A percentile compares a stretch with the other conserved stretches of the same genome.
Evolutionary conservation across 306 rosid genomes (phyloP).

Genomic region (Cucurbita pepo): DNA sequence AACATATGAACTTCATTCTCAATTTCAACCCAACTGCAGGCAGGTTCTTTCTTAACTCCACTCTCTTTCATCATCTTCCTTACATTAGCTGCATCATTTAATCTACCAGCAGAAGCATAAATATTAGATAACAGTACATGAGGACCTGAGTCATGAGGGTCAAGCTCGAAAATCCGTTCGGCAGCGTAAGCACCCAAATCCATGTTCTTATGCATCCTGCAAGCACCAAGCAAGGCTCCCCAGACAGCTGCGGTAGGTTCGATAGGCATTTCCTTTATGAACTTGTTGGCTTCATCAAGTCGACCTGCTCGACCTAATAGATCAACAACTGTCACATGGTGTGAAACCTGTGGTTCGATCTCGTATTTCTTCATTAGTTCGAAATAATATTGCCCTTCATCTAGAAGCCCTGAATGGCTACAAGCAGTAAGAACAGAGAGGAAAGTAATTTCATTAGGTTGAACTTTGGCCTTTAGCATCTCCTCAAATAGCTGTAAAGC

Average conservation of each 20-base stretch:
- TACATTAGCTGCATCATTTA: conserved; percentile 11
- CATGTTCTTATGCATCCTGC: conserved; percentile 16
- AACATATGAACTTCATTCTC: conserved; percentile 12
- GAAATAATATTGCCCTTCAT: conserved; percentile 9
- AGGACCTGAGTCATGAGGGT: conserved; percentile 16
- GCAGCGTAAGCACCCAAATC: conserved; percentile 11
- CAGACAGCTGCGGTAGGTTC: conserved; percentile 8
- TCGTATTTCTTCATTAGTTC: conserved; percentile 10
- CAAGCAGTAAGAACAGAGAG: conserved; percentile 14
- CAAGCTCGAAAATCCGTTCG: conserved; percentile 13
- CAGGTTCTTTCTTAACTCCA: conserved; percentile 15
- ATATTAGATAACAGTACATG: conserved; percentile 10
- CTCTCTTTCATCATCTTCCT: conserved; percentile 17
- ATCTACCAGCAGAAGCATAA: conserved; percentile 14
- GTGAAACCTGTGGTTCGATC: conserved; percentile 9
- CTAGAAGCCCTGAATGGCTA: conserved; percentile 12
- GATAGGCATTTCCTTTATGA: conserved; percentile 4
- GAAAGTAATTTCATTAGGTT: conserved; percentile 10
- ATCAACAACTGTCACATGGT: conserved; percentile 10
- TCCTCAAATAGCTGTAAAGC: conserved; percentile 8
- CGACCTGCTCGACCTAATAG: conserved; percentile 12
- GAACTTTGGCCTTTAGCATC: conserved; percentile 5
- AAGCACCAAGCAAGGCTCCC: conserved; percentile 18
- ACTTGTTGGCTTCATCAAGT: conserved; percentile 3
- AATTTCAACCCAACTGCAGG: conserved; percentile 17